Evolutionary conservation across 768 basidiomycete genomes (phyloP).

Genomic region (Pisolithus tinctorius): DNA sequence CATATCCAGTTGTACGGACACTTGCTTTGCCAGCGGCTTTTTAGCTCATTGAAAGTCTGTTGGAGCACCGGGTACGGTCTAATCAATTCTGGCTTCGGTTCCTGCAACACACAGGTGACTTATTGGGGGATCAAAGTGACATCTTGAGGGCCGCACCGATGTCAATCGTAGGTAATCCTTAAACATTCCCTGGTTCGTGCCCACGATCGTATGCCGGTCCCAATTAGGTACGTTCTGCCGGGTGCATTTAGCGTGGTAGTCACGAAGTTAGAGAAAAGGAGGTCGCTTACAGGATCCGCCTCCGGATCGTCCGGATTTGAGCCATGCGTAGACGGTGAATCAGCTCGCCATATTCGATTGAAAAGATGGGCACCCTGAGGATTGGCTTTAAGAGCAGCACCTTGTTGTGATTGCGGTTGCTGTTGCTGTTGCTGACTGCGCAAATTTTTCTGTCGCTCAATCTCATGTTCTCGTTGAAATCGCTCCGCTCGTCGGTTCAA

Average conservation of each 20-base stretch:
- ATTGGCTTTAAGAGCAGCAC: conserved; percentile 35
- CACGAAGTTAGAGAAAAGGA: neutral
- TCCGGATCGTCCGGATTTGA: conserved; percentile 59
- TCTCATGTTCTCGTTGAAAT: conserved; percentile 85
- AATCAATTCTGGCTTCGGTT: conserved; percentile 91
- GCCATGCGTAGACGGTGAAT: conserved; percentile 45
- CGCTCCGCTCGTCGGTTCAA: conserved; percentile 76
- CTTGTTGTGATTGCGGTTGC: conserved; percentile 15
- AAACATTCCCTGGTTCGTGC: conserved; percentile 82
- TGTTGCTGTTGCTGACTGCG: conserved; percentile 29
- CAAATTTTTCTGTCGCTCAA: conserved; percentile 62
- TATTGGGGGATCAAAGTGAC: neutral
- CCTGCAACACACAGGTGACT: conserved; percentile 40
- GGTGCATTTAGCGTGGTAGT: neutral
- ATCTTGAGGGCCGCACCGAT: conserved; percentile 44
- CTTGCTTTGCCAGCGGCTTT: conserved; percentile 81
- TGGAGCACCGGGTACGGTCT: conserved; percentile 81
- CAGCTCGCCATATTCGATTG: conserved; percentile 35
- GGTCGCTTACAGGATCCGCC: conserved; percentile 54
- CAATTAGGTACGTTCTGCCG: conserved; percentile 89
- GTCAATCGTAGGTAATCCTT: conserved; percentile 96
- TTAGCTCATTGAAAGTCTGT: conserved; percentile 80
- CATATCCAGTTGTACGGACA: conserved; percentile 82
- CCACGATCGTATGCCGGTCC: conserved; percentile 94
- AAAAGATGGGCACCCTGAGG: conserved; percentile 49